Conservation (phyloP, 1,139 yeast species). For the Zygosaccharomyces sapae region DNA sequence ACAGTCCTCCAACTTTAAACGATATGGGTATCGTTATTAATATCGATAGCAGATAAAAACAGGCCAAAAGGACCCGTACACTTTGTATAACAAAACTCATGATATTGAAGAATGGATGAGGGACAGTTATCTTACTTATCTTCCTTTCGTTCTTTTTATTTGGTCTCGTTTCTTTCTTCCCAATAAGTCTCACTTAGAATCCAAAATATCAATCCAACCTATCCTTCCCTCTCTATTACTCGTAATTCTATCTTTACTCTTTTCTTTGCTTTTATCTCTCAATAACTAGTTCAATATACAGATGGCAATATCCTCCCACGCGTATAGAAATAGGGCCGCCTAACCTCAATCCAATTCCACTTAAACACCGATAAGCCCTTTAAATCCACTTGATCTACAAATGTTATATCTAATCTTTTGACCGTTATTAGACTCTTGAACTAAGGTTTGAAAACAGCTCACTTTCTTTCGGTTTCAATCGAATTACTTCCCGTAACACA, state of each 20-base stretch:
- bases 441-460: not conserved
- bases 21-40: slow-evolving; percentile 86
- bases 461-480: not conserved
- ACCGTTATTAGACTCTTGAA: not conserved
- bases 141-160: not conserved
- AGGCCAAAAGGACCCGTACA: slow-evolving; percentile 42
- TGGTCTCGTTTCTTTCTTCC: not conserved
- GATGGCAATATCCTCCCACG: not conserved
- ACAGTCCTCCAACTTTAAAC: slow-evolving; percentile 92
- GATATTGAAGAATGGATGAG: not conserved
- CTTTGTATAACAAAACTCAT: slow-evolving; percentile 18
- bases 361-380: slow-evolving; percentile 1
- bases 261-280: not conserved
- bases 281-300: not conserved
- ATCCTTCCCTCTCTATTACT: too few species aligned
- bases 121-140: too few species aligned
- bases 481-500: not conserved
- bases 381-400: slow-evolving; percentile 2
- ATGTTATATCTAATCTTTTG: not conserved
- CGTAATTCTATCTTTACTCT: not conserved
- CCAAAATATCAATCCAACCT: not conserved
- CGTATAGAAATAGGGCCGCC: slow-evolving; percentile 3
- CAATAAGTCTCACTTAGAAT: too few species aligned
- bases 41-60: slow-evolving; percentile 60
- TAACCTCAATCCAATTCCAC: slow-evolving; percentile 1